Evolutionary conservation across 73 alveolate species (phyloP), one percentile per base, ranked within the genome.

Genomic region (Paraurostyla sp.): DNA sequence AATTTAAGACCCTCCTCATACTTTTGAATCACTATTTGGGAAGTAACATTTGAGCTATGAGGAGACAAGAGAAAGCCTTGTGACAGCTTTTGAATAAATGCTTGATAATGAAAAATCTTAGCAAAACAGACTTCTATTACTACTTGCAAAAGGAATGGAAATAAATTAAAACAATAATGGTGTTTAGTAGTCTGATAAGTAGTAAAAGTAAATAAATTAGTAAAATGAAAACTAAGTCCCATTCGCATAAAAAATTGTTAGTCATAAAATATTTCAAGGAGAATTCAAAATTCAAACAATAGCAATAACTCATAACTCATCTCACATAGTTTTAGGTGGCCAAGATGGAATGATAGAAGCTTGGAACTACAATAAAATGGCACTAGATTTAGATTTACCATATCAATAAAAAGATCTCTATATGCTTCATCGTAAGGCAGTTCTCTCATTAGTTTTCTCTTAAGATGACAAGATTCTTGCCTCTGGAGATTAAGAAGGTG

Each of bases 271-370:
- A 23, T 73, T 73, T 33, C 15, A 11, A 27, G 87, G 87, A 45
- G 68, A 45, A 6, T 73, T 73, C 42, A 7, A 73, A 50, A 38
- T 73, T 29, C 46, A 51, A 20, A 78, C 80, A 33, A 6, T 81
- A 18, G 13, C 65, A 0, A 49, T 81, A 30, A 32, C 83, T 9
- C 80, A 52, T 20, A 27, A 57, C 54, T 52, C 82, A 0, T 38
- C n/a, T 35, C 41, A 56, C 22, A 2, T 81, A 36, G 91, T 59
- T 2, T 15, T 81, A 16, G 91, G 91, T 23, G 76, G 73, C 20
- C 3, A 57, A 23, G 96, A 92, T 49, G 96, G 96, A 0, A 27
- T 92, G 75, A 88, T 92, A 16, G 96, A 92, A 78, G 94, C 80
- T 30, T 92, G 96, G 96, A 88, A 86, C 51, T 52, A 50, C 42